Evolutionary conservation across 2,329 filamentous ascomycete genomes (phyloP), one percentile per base, ranked within the genome.

Genomic region (Fusarium nelsonii): DNA sequence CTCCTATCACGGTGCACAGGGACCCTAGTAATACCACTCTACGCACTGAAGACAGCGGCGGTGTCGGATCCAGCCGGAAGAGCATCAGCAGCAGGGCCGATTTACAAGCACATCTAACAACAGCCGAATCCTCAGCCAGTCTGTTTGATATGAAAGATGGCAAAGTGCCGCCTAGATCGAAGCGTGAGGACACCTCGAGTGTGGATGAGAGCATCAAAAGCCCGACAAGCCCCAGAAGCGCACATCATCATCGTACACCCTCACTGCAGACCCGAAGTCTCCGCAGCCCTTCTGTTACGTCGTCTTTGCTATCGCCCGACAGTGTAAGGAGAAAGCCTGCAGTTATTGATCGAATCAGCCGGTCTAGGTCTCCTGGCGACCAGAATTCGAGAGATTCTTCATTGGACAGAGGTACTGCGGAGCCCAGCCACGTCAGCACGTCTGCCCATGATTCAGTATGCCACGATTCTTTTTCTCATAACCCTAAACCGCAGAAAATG

Each of bases 401-500:
- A 2, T 78, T 86, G 53, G 88, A 89, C 46, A 83, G 84, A 26
- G 84, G 85, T 50, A 85, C 83, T 15, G 83, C 86, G 16, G 87
- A 88, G 75, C 80, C 87, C 8, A 90, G 82, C 65, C 83, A 85
- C 7, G 81, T 89, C 68, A 87, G 81, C 71, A 88, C 86, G 8
- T 86, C 88, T 39, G 86, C 86, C 6, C 87, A 89, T 68, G 84
- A 85, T 61, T 87, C 81, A 15, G 80, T 89, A 14, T 83, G 85
- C 46, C 87, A 89, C 68, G 84, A 85, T 45, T 86, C 86, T 0
- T 88, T 88, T 57, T 78, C 80, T 5, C 81, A 82, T 52, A 83
- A 84, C 15, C 81, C 81, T 46, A 76, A 81, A 36, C 78, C 81
- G 5, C 80, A 84, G 60, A 81, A 81, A 51, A 78, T 83, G 73